Evolutionary conservation across 1,284 basidiomycete genomes (phyloP).

Genomic region (Porogramme epimiltina): DNA sequence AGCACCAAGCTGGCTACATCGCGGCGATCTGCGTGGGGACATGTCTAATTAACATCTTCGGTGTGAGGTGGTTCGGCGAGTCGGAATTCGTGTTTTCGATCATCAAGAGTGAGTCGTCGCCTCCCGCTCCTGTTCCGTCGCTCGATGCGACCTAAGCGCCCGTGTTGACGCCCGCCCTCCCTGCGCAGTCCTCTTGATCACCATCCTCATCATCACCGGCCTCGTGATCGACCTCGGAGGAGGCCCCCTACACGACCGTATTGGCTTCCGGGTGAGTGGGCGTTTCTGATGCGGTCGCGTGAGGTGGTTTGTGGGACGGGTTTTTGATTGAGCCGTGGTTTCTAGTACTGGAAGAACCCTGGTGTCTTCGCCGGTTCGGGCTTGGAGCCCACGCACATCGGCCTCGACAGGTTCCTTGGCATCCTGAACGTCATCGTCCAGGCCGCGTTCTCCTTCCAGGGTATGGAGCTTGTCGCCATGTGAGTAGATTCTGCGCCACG

Average conservation of each 20-base stretch:
- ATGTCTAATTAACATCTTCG: slow-evolving; percentile 75
- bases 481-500: slow-evolving; percentile 37
- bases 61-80: slow-evolving; percentile 54
- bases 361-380: slow-evolving; percentile 56
- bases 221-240: slow-evolving; percentile 75
- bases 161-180: too few relatives aligned
- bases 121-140: neutral
- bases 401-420: slow-evolving; percentile 65
- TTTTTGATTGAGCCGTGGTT: neutral
- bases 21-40: slow-evolving; percentile 61
- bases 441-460: slow-evolving; percentile 84
- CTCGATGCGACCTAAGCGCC: too few relatives aligned
- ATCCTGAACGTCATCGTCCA: slow-evolving; percentile 72
- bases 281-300: neutral
- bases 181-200: slow-evolving; percentile 52
- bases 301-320: neutral
- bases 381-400: slow-evolving; percentile 42
- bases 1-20: slow-evolving; percentile 64
- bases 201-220: slow-evolving; percentile 63
- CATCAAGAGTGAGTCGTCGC: slow-evolving; percentile 54
- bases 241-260: slow-evolving; percentile 55
- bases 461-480: slow-evolving; percentile 83
- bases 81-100: slow-evolving; percentile 67
- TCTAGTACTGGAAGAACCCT: slow-evolving; percentile 71
- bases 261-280: slow-evolving; percentile 65